phyloP scores from a whole-genome alignment of 2,329 filamentous ascomycete species.

The Thyridium curvatum region DNA sequence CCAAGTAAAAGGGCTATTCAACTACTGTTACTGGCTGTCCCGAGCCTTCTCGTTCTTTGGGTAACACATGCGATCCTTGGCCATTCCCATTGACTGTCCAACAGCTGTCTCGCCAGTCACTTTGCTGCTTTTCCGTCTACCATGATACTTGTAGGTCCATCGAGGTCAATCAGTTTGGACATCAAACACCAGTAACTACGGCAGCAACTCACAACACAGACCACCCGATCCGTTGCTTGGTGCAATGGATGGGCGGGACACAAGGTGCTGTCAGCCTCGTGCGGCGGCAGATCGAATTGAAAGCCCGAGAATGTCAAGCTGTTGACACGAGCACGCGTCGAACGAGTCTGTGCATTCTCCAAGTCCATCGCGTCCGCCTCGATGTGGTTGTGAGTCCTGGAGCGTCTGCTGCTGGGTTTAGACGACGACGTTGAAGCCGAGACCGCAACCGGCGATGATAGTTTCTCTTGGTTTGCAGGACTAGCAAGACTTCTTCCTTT shows the following conservation, averaged over 20 bases:
- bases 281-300: slow-evolving; percentile 43
- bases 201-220: slow-evolving; percentile 33
- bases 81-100: slow-evolving; percentile 1
- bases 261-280: slow-evolving; percentile 43
- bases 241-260: slow-evolving; percentile 42
- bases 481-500: slow-evolving; percentile 18
- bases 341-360: neutral
- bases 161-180: neutral
- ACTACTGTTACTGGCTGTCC: too few species aligned
- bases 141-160: slow-evolving; percentile 8
- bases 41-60: slow-evolving; percentile 1
- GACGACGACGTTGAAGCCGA: neutral
- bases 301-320: slow-evolving; percentile 22
- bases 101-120: neutral
- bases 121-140: slow-evolving; percentile 3
- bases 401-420: neutral
- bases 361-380: neutral
- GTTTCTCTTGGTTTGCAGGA: slow-evolving; percentile 10
- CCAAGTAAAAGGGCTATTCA: too few species aligned
- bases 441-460: neutral
- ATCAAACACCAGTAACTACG: neutral
- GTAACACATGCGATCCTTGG: slow-evolving; percentile 2
- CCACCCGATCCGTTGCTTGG: slow-evolving; percentile 34
- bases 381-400: neutral
- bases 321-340: slow-evolving; percentile 5